Base-by-base conservation (phyloP, 148 eudicot genomes). In the Pouteria glomerata region DNA sequence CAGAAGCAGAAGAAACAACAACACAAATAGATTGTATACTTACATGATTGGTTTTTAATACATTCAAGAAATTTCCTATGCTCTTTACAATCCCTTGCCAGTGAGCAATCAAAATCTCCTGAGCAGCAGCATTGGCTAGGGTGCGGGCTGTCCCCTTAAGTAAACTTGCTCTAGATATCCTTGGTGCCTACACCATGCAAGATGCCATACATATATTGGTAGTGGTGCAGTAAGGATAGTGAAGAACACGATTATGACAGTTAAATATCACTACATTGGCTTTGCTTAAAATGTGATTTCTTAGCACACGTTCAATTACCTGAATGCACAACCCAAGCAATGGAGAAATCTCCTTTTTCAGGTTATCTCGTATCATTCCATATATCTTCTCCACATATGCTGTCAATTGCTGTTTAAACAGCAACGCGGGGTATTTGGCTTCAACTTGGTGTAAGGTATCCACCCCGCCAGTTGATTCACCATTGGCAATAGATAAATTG, bases 301-400 rank as follows among this genome's bases (percentile, higher is more conserved):
- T 19, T 34, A 45, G 63, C 41, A 51, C 60, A 21, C 29, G 62
- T 75, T 10, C 59, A 57, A n/a, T 13, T 77, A 92, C 96, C 98
- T 90, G 98, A 76, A 92, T 90, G 80, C 98, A 92, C 79, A 90
- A 77, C 33, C 93, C 96, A 45, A 92, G 87, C 72, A 78, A 77
- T 44, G 98, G 98, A 73, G 98, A 90, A 55, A 90, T 90, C 78
- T 88, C 93, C 70, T 85, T 92, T 71, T 90, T 92, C 71, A 92
- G 73, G 79, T 92, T 90, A 73, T 92, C 98, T 18, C 98, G 89
- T 63, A 92, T 86, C 90, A 90, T 86, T 69, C 98, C 98, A 68
- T 92, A 92, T 65, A 90, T 92, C 83, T 92, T 92, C 76, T 92
- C 96, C 52, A 92, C 92, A 85, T 88, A 92, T 63, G 98, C 98